Evolutionary conservation across 108 stramenopile species (phyloP), one percentile per base, ranked within the genome.

Genomic region (Conticribra guillardii): DNA sequence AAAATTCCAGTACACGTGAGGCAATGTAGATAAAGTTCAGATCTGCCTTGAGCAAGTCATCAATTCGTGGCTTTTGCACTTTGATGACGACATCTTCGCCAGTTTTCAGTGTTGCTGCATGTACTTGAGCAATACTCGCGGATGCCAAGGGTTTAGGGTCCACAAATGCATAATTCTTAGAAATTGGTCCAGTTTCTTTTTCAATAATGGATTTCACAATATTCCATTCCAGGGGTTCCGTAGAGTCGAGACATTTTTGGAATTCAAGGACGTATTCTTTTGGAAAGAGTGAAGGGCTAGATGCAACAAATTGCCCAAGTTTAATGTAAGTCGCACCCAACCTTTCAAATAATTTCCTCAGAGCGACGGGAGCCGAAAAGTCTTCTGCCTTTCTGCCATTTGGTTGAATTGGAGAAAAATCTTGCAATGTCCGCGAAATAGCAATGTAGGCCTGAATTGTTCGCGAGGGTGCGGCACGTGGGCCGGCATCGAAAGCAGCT

Each of bases 251-350:
- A 63, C 95, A 96, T 69, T 96, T 96, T 66, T 96, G 95, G 59
- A 98, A 97, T 72, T 97, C 98, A 26, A 89, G 55, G 0, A 98
- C 95, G 57, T 93, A 98, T 73, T 96, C 94, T 56, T 89, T 86
- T 1, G 97, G 97, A 61, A 98, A 98, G 0, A 98, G 75, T n/a
- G 94, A 97, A 8, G 98, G 98, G 58, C 80, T 83, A 30, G 89
- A 90, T 16, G 98, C 98, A 41, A 98, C 78, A 71, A 98, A 98
- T 68, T 98, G 98, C 4, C 97, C 98, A 9, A 98, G 80, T 65
- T 98, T 98, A 41, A 98, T 76, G 71, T 98, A 98, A 16, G 98
- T 98, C 2, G 96, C 96, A 17, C 98, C 98, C 33, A 98, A 79
- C 37, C 90, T 75, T 71, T 97, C 96, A 77, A 96, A 97, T 4